phyloP scores from a whole-genome alignment of 1,284 basidiomycete genomes.

The Tilletiaria anomala region DNA sequence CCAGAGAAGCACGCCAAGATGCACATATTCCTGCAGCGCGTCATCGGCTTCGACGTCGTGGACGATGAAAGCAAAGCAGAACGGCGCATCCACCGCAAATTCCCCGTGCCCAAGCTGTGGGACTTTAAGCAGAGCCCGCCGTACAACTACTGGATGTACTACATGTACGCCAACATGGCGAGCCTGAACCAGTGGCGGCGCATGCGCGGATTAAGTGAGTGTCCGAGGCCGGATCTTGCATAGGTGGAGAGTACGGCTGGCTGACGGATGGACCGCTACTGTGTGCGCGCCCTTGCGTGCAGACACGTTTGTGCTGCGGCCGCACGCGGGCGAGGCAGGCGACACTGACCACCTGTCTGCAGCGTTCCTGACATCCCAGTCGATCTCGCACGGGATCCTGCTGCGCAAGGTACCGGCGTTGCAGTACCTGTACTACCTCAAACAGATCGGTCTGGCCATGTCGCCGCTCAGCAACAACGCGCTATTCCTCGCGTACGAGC shows the following conservation, averaged over 20 bases:
- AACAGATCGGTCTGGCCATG: slow-evolving; percentile 59
- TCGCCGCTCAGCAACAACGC: slow-evolving; percentile 96
- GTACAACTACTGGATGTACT: slow-evolving; percentile 86
- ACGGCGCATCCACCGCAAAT: slow-evolving; percentile 80
- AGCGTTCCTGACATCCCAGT: slow-evolving; percentile 88
- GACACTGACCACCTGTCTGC: slow-evolving; percentile 95
- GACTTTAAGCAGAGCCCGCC: slow-evolving; percentile 76
- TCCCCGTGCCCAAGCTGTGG: slow-evolving; percentile 86
- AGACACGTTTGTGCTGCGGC: slow-evolving; percentile 79
- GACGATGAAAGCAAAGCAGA: slow-evolving; percentile 96
- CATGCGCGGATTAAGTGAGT: slow-evolving; percentile 62
- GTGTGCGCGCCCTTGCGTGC: neutral
- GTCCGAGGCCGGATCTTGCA: too few relatives aligned
- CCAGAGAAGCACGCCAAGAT: slow-evolving; percentile 80
- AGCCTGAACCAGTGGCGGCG: slow-evolving; percentile 85
- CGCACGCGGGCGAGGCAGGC: slow-evolving; percentile 94
- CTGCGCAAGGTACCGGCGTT: slow-evolving; percentile 87
- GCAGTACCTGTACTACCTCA: slow-evolving; percentile 56
- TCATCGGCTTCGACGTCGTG: slow-evolving; percentile 90
- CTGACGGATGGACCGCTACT: too few relatives aligned
- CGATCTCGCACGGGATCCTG: slow-evolving; percentile 95
- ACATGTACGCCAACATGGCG: slow-evolving; percentile 92
- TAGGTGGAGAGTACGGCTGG: too few relatives aligned
- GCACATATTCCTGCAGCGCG: slow-evolving; percentile 87
- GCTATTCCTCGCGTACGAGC: slow-evolving; percentile 86